Conservation (phyloP, 495 filamentous ascomycete genomes). For the Hypoxylon crocopeplum region DNA sequence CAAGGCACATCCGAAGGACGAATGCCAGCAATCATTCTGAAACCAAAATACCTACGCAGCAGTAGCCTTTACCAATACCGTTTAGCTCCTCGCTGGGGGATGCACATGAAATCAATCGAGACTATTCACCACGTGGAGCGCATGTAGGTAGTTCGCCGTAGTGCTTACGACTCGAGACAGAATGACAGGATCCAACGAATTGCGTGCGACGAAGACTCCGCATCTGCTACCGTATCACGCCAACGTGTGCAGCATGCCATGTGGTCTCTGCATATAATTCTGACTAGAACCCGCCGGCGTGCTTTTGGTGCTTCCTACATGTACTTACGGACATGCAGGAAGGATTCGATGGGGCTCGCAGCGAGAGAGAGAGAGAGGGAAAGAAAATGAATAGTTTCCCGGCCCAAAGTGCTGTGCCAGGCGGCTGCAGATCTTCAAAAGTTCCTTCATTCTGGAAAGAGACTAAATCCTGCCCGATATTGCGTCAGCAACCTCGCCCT, state of each 20-base stretch:
- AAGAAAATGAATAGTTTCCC: too few species aligned
- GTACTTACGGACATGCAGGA: not conserved
- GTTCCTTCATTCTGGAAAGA: conserved; percentile 10
- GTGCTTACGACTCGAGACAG: too few species aligned
- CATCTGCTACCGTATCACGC: not conserved
- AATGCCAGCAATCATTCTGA: not conserved
- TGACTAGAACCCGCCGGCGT: not conserved
- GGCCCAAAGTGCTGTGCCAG: too few species aligned
- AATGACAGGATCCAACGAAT: conserved; percentile 4
- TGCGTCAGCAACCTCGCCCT: conserved; percentile 8
- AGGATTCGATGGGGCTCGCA: conserved; percentile 17
- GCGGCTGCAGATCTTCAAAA: conserved; percentile 9
- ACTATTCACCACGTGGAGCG: conserved; percentile 16
- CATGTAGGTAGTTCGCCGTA: conserved; percentile 11
- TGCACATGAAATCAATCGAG: not conserved
- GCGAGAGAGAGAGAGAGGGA: too few species aligned
- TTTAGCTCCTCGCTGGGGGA: conserved; percentile 2
- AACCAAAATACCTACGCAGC: too few species aligned
- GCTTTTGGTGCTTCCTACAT: too few species aligned
- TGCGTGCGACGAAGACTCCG: not conserved
- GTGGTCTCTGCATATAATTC: conserved; percentile 24
- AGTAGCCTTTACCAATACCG: too few species aligned
- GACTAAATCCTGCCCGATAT: conserved; percentile 1
- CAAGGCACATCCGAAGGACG: conserved; percentile 1
- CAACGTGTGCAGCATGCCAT: conserved; percentile 15